Percentiles rank a stretch among this genome's conserved stretches.
phyloP scores from a whole-genome alignment of 768 basidiomycete genomes.

The Lactarius akahatsu region DNA sequence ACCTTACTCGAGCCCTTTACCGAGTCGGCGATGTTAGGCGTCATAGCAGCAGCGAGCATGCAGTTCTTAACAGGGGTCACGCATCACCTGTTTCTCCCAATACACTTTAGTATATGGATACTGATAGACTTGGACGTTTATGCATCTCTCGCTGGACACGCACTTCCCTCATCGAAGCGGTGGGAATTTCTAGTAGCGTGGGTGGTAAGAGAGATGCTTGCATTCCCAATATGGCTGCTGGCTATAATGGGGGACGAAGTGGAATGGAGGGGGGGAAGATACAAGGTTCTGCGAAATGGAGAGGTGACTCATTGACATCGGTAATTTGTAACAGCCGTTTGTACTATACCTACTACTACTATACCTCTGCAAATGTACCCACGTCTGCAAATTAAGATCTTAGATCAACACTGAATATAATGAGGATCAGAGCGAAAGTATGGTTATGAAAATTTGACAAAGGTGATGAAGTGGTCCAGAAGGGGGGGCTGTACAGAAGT shows the following conservation, averaged over 20 bases:
- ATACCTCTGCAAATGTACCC: no score
- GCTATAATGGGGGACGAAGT: constrained; percentile 82
- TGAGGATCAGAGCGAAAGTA: no score
- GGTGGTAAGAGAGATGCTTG: constrained; percentile 75
- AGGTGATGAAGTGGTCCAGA: no score
- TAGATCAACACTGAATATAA: no score
- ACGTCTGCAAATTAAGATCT: no score
- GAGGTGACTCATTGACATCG: constrained; percentile 30
- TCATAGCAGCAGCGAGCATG: constrained; percentile 59
- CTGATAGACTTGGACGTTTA: constrained; percentile 81
- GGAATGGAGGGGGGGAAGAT: constrained; percentile 81
- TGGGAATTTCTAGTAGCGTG: constrained; percentile 75
- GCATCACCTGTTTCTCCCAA: constrained; percentile 50
- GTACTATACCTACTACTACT: background rate
- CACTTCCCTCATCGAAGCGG: constrained; percentile 48
- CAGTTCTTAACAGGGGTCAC: constrained; percentile 51
- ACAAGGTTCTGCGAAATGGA: constrained; percentile 73
- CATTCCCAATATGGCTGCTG: constrained; percentile 84
- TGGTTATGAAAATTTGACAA: no score
- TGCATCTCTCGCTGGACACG: constrained; percentile 67
- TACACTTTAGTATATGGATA: constrained; percentile 72
- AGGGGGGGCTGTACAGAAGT: no score
- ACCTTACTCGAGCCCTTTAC: constrained; percentile 92
- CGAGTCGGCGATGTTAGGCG: constrained; percentile 72
- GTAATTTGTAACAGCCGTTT: background rate